phyloP scores from a whole-genome alignment of 371 early-diverging fungal species.

The Entomophthora muscae region DNA sequence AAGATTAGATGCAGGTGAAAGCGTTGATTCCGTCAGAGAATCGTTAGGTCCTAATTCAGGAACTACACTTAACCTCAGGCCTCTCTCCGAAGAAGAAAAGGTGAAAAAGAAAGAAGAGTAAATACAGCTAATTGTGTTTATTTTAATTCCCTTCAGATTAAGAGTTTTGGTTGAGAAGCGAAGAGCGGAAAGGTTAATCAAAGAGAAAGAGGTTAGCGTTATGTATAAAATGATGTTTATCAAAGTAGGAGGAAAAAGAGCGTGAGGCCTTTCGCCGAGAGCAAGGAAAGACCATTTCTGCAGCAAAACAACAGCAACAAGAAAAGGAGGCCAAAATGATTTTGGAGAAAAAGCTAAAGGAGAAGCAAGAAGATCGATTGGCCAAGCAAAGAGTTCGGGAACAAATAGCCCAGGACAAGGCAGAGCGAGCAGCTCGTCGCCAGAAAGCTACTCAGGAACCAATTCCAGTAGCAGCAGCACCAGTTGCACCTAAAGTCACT shows the following conservation, averaged over 20 bases:
- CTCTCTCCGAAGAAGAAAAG: constrained; percentile 7
- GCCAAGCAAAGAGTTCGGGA: background rate
- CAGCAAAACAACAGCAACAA: constrained; percentile 1
- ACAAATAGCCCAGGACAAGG: constrained; percentile 5
- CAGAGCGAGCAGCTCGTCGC: constrained; percentile 1
- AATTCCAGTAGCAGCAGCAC: background rate
- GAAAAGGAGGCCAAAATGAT: constrained; percentile 7
- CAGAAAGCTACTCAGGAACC: background rate
- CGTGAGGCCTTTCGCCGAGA: background rate
- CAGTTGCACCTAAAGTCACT: background rate
- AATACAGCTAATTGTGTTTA: background rate
- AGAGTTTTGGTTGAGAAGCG: background rate
- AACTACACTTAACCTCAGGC: constrained; percentile 3
- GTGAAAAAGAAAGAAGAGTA: constrained; percentile 7
- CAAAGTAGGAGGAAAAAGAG: constrained; percentile 4
- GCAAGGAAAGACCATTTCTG: background rate
- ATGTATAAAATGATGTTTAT: background rate
- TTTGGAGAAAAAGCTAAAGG: constrained; percentile 4
- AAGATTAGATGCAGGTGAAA: constrained; percentile 6
- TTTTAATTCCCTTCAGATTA: background rate
- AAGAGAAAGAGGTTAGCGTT: constrained; percentile 3
- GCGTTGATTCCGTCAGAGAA: background rate
- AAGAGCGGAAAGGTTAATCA: background rate
- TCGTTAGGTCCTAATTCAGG: background rate
- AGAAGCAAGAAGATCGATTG: constrained; percentile 2